Evolutionary conservation across 805 yeast genomes (phyloP).

Genomic region (Kazachstania africana): DNA sequence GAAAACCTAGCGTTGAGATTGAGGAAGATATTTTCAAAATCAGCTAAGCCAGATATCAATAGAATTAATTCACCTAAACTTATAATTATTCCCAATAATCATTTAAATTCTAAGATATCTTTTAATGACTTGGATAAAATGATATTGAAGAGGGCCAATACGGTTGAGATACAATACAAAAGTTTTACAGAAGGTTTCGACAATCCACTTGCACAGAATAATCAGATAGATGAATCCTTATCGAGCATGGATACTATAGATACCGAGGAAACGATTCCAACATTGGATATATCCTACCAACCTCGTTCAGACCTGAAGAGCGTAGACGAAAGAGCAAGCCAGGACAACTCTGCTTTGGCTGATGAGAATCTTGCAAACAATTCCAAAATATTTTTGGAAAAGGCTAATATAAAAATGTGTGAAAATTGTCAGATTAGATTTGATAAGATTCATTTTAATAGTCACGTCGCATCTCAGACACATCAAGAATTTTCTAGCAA

Average conservation of each 20-base stretch:
- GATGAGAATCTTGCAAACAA: neutral
- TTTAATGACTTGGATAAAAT: conserved; percentile 1
- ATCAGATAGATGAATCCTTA: neutral
- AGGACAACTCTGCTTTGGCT: neutral
- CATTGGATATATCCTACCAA: neutral
- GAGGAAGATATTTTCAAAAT: conserved; percentile 13
- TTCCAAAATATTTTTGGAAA: neutral
- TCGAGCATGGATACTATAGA: conserved; percentile 1
- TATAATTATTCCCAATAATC: neutral
- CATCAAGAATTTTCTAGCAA: too few species aligned
- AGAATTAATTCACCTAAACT: neutral
- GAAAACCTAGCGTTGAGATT: conserved; percentile 17
- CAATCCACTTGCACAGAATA: neutral
- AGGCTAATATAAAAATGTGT: conserved; percentile 38
- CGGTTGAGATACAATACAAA: conserved; percentile 3
- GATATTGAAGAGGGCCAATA: conserved; percentile 3
- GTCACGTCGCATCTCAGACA: too few species aligned
- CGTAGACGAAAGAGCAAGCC: neutral
- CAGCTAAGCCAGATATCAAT: conserved; percentile 10
- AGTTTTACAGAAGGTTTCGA: conserved; percentile 5
- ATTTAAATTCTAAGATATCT: conserved; percentile 2
- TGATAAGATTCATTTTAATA: too few species aligned
- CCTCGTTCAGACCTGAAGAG: neutral
- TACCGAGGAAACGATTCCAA: neutral
- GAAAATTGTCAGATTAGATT: too few species aligned